Base-by-base conservation (phyloP, 495 filamentous ascomycete genomes). In the Lasiosphaeria miniovina region DNA sequence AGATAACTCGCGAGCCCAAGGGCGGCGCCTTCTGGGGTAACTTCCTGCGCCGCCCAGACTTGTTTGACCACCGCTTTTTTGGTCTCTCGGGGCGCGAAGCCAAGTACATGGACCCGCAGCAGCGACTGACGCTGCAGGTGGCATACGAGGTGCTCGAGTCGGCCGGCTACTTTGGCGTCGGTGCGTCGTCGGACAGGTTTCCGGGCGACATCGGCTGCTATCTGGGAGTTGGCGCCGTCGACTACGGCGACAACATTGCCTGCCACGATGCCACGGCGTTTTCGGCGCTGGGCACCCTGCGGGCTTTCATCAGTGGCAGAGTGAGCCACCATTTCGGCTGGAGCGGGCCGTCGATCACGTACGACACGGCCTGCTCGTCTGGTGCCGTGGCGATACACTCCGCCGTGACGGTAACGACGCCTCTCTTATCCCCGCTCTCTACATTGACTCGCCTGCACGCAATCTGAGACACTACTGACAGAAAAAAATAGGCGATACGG, bases 131-230 rank as follows among this genome's bases (percentile, higher is more conserved):
- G 0, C 76, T 95, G 4, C 80, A 88, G 46, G 88, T 85, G 43
- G 88, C 88, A 0, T 93, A 91, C 65, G 87, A 92, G 60, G 90
- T 90, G 1, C 76, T 95, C 1, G 90, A 93, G 66, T 55, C 61
- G 62, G 81, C 84, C 49, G 92, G 64, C 82, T 59, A 63, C 33
- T 15, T 88, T 0, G 79, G 84, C 7, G 74, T 31, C 6, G 24
- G 24, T 24, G 24, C 24, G 24, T 8, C 12, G 6, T 4, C 9
- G 35, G 17, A 14, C 45, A 35, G 49, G 11, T 0, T 11, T 2
- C 31, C 49, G 0, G 36, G 9, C 48, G 15, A 73, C 66, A 66
- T 68, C 52, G 48, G 73, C 32, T 52, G 46, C 17, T 64, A 36
- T 32, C 7, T 61, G 5, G 58, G 74, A n/a, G 68, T 68, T 10